Evolutionary conservation across 257 asterid genomes (phyloP), one percentile per base, ranked within the genome.

Genomic region (Ilex aquifolium): DNA sequence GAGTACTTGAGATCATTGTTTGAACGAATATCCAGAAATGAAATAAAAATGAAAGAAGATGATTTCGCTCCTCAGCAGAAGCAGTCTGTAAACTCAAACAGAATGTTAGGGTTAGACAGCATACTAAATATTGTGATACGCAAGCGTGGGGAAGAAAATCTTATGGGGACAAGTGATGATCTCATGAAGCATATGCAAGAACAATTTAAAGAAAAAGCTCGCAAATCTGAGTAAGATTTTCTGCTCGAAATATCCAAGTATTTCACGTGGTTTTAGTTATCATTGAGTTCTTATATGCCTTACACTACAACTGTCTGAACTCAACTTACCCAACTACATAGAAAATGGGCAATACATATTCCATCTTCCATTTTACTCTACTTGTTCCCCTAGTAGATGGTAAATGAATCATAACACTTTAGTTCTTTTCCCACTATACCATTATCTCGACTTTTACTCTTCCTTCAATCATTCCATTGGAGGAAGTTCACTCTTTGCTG

Each of bases 171-270:
- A 40, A 76, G 96, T 63, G 97, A 93, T 68, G 90, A 85, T 72
- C 96, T 90, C 74, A 87, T 90, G 87, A 81, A 92, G 72, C 95
- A 88, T 81, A 90, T 93, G 99, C 99, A 93, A 82, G 97, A 93
- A 67, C 99, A 93, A 68, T 93, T 93, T 75, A 93, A 93, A 77
- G 99, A 93, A 76, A 93, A 90, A 82, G 97, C 99, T 78, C 95
- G 97, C 74, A 93, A 90, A 75, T 85, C 99, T 3, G 99, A 93
- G 99, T 93, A 93, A 82, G 97, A 69, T 69, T 63, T 81, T 64
- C 48, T 59, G 63, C 62, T 56, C 63, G 21, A 57, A 44, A 51
- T 71, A 64, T 60, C 30, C 64, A 54, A 57, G 44, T 56, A 44
- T 46, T 65, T 48, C 50, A 42, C n/a, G 66, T 65, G 55, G 56